Percentiles rank a stretch among this genome's conserved stretches.
Conservation (phyloP, 345 rosid genomes). For the Nephelium lappaceum region DNA sequence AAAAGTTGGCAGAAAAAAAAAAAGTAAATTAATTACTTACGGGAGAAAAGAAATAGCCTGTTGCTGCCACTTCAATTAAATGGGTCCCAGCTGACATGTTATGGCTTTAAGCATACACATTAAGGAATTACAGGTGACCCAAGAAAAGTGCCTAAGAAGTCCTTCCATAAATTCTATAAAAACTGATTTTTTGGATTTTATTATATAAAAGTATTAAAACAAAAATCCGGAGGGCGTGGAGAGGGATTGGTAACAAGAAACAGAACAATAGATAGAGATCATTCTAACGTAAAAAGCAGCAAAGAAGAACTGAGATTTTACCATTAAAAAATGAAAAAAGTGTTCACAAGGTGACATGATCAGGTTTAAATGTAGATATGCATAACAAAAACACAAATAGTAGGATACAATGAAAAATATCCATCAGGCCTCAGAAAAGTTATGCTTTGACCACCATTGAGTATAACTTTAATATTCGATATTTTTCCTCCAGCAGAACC, state of each 20-base stretch:
- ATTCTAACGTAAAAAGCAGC: neutral
- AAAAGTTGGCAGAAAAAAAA: slow-evolving; percentile 4
- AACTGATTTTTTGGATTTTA: neutral
- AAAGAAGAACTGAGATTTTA: neutral
- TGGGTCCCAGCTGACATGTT: slow-evolving; percentile 93
- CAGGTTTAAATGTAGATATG: slow-evolving; percentile 3
- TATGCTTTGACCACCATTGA: slow-evolving; percentile 75
- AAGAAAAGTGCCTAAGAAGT: slow-evolving; percentile 9
- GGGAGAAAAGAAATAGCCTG: slow-evolving; percentile 93
- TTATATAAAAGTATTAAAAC: neutral
- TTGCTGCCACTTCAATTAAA: slow-evolving; percentile 86
- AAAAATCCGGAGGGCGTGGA: neutral
- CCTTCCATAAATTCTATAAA: slow-evolving; percentile 13
- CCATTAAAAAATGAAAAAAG: neutral
- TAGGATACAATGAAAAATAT: slow-evolving; percentile 91
- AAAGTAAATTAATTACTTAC: slow-evolving; percentile 40
- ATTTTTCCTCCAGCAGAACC: slow-evolving; percentile 69
- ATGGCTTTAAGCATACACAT: slow-evolving; percentile 58
- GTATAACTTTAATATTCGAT: slow-evolving; percentile 75
- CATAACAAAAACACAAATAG: slow-evolving; percentile 19
- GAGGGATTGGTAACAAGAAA: neutral
- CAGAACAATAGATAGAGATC: neutral
- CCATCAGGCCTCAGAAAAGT: slow-evolving; percentile 95
- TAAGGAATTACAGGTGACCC: slow-evolving; percentile 45
- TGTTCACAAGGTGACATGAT: neutral